Evolutionary conservation across 306 rosid species (phyloP).

Genomic region (Carpinus viminea): DNA sequence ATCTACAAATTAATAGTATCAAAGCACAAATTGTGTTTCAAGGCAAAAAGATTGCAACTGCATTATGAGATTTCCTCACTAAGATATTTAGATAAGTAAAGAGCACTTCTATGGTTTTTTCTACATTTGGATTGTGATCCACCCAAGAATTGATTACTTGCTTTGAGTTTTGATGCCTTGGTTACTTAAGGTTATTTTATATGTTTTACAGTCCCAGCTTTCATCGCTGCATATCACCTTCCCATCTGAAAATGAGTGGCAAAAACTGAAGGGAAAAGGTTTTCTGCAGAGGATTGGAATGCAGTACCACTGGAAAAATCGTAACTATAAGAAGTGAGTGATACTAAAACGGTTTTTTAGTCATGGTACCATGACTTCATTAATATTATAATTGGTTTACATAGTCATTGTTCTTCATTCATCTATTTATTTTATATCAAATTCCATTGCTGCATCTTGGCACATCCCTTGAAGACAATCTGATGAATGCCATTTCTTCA

Average conservation of each 20-base stretch:
- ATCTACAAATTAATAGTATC: neutral
- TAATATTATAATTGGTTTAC: neutral
- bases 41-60: neutral
- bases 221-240: conserved; percentile 87
- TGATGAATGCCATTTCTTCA: neutral
- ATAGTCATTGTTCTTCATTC: neutral
- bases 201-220: conserved; percentile 56
- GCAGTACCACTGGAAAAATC: conserved; percentile 99
- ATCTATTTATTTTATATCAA: neutral
- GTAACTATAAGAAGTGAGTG: conserved; percentile 70
- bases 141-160: neutral
- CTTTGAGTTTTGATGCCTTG: neutral
- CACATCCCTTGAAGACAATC: neutral
- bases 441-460: neutral
- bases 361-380: neutral
- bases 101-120: neutral
- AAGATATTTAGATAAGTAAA: neutral
- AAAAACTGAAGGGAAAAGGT: conserved; percentile 57
- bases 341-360: neutral
- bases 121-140: neutral
- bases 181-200: conserved; percentile 22
- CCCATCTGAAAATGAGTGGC: conserved; percentile 67
- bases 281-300: conserved; percentile 88
- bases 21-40: neutral
- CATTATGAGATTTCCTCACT: neutral